phyloP scores from a whole-genome alignment of 305 asterid species.

The Coffea humblotiana region DNA sequence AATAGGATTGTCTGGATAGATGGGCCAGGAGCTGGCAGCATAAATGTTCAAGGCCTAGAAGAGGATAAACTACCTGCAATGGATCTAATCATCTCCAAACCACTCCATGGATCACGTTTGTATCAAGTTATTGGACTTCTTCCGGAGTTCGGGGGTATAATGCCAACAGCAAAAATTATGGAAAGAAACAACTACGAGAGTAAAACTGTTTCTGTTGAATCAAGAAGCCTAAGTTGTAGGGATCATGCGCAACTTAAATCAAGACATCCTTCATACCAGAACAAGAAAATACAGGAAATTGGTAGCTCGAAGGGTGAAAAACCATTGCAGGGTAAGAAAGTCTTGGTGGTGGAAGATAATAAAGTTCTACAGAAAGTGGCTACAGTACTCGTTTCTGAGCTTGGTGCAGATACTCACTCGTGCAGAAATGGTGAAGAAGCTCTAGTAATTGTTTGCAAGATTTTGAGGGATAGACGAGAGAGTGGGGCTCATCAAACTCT shows the following conservation, averaged over 20 bases:
- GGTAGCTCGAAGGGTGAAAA: neutral
- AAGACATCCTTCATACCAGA: neutral
- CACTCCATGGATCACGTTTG: slow-evolving; percentile 38
- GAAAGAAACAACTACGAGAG: neutral
- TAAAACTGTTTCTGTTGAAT: neutral
- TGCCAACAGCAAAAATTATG: slow-evolving; percentile 14
- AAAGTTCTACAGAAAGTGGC: slow-evolving; percentile 8
- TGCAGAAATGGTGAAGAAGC: slow-evolving; percentile 34
- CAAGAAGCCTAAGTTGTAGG: neutral
- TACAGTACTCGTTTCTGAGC: slow-evolving; percentile 2
- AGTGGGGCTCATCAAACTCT: neutral
- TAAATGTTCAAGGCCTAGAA: slow-evolving; percentile 26
- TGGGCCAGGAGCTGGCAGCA: slow-evolving; percentile 13
- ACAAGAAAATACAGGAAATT: neutral
- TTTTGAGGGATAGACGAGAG: slow-evolving; percentile 8
- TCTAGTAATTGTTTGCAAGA: slow-evolving; percentile 14
- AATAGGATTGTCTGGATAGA: slow-evolving; percentile 31
- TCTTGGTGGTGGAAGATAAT: slow-evolving; percentile 36
- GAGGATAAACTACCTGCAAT: slow-evolving; percentile 17
- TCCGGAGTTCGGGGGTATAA: slow-evolving; percentile 36
- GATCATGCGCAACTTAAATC: neutral
- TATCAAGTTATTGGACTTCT: slow-evolving; percentile 31
- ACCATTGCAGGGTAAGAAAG: slow-evolving; percentile 27
- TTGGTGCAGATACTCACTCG: slow-evolving; percentile 27
- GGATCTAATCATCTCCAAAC: slow-evolving; percentile 35